Evolutionary conservation across 2,329 filamentous ascomycete genomes (phyloP), one percentile per base, ranked within the genome.

Genomic region (Pseudogymnoascus sp.): DNA sequence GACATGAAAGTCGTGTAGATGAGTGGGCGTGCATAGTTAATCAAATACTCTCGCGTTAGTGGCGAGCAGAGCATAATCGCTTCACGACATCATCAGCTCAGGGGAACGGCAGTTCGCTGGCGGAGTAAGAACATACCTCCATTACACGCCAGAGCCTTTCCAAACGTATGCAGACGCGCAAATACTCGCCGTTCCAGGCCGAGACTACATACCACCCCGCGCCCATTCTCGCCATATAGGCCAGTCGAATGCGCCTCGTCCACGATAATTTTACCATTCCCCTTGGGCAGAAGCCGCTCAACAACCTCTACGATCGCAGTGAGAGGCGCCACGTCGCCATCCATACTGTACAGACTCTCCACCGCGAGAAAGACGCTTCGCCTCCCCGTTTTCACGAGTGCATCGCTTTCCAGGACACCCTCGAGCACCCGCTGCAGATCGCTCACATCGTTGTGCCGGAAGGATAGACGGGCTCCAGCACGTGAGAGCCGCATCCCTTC

Each of bases 341-440:
- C 89, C 90, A 94, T 94, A 70, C 88, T 92, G 71, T 94, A 93
- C 0, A 91, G 77, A 0, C 81, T 83, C 66, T 91, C 88, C 0
- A 90, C 78, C 0, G 83, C 84, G n/a, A 91, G 71, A 65, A 91
- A 88, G 2, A 90, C 78, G 64, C 83, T 86, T 0, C 69, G 70
- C 1, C 69, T 62, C 14, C 76, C 73, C 39, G 43, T 25, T 4
- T 11, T 54, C 8, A 61, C 57, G 37, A 38, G 12, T 4, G 4
- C 20, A 43, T 63, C 66, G 0, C n/a, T 30, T 7, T 22, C 25
- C 6, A 61, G 28, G 1, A 65, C 6, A 3, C 54, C 57, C 14
- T 28, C 18, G 7, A 78, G 59, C n/a, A 69, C 66, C 1, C 65
- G 39, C 57, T 70, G 54, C 12, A 78, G 62, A 5, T 67, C 65